Evolutionary conservation across 2,329 filamentous ascomycete species (phyloP), one percentile per base, ranked within the genome.

Genomic region (Fusarium avenaceum): DNA sequence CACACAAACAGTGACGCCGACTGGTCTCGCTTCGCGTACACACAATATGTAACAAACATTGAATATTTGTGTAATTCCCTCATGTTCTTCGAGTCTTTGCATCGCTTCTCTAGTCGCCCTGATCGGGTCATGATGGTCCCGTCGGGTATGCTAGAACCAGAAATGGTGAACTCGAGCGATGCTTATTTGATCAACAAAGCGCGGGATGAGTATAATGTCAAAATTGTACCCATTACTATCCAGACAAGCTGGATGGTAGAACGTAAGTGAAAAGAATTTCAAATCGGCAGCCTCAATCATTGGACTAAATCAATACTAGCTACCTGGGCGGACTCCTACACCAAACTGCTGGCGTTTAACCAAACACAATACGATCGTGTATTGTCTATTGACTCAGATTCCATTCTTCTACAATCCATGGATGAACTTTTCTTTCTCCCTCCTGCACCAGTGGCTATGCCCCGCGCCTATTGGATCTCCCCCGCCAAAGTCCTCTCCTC

Each of bases 401-500:
- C 87, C 24, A 84, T 86, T 1, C 78, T 93, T 4, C 80, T 91
- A 3, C 81, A 88, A 62, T 78, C 82, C 22, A 85, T 93, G 82
- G 91, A 93, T 69, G 90, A 92, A 55, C 82, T 93, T 0, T 93
- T 93, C 78, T 84, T 90, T 28, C 80, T 91, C 2, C 91, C 90
- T 0, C 75, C 80, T 2, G 83, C 85, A 2, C 80, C 85, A 1
- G 84, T 90, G 6, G 90, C 90, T 4, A 89, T 92, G 85, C 89
- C 90, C 2, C 86, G 88, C 32, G 91, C 90, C 10, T 92, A 93
- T 76, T 93, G 90, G 90, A 80, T 88, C 2, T 81, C 86, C 7
- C 85, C 85, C 0, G 79, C 83, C 1, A 81, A 82, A 65, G 81
- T 83, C 3, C 81, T 92, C 13, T 87, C 88, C 0, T 87, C 86